Conservation (phyloP, 345 rosid genomes). For the Eucalyptus marginata region DNA sequence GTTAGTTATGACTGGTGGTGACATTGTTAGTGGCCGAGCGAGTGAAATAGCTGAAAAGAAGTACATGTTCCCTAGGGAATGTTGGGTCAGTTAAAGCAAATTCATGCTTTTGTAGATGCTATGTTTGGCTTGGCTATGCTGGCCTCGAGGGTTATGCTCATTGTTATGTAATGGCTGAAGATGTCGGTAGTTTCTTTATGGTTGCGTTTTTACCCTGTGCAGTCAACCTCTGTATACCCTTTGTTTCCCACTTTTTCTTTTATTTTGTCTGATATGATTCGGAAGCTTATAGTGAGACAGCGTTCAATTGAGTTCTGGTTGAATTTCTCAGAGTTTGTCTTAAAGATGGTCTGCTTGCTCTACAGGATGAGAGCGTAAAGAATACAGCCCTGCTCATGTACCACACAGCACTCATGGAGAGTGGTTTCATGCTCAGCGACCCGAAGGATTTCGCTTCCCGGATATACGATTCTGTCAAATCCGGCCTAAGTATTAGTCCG, state of each 20-base stretch:
- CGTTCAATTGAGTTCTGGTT: not conserved
- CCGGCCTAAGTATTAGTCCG: conserved; percentile 59
- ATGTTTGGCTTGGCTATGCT: not conserved
- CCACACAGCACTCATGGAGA: conserved; percentile 94
- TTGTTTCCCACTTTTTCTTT: not conserved
- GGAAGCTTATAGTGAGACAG: not conserved
- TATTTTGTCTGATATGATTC: not conserved
- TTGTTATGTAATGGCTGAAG: not conserved
- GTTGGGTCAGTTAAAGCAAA: not conserved
- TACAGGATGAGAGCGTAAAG: conserved; percentile 65
- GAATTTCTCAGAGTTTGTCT: not conserved
- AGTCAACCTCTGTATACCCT: not conserved
- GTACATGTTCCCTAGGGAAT: not conserved
- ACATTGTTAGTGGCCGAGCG: not conserved
- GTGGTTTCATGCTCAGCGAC: conserved; percentile 67
- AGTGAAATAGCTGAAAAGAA: not conserved
- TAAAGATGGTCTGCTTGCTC: not conserved
- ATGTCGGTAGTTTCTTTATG: not conserved
- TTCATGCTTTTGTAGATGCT: not conserved
- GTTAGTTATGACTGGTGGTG: not conserved
- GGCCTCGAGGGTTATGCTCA: not conserved
- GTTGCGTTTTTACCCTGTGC: not conserved
- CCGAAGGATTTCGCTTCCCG: conserved; percentile 87
- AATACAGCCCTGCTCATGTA: conserved; percentile 82
- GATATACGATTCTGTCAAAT: conserved; percentile 67